A percentile compares a stretch with the other conserved stretches of the same genome.
phyloP scores from a whole-genome alignment of 1,284 basidiomycete species.

The Rhodotorula sp. region DNA sequence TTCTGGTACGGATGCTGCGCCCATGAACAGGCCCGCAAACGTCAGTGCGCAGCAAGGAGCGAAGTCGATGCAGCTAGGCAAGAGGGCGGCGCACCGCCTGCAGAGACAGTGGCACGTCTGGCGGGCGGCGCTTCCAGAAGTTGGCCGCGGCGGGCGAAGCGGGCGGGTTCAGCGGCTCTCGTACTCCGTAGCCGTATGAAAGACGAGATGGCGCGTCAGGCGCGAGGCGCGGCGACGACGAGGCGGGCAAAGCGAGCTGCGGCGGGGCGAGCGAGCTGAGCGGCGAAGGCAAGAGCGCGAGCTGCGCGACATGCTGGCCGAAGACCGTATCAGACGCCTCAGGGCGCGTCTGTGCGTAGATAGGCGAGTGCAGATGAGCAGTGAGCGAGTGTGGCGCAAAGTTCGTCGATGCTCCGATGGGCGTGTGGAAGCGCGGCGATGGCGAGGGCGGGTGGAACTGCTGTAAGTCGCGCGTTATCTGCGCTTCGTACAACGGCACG shows the following conservation, averaged over 20 bases:
- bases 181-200: background rate
- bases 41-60: background rate
- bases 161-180: background rate
- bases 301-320: background rate
- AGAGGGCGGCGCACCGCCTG: background rate
- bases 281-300: background rate
- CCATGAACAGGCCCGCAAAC: accelerated
- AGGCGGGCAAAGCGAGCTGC: background rate
- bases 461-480: background rate
- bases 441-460: background rate
- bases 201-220: background rate
- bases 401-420: background rate
- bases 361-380: background rate
- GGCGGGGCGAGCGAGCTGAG: background rate
- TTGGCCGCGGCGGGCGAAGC: background rate
- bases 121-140: background rate
- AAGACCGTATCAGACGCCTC: background rate
- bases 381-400: background rate
- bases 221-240: background rate
- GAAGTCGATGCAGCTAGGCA: background rate
- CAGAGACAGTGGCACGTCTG: background rate
- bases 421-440: too few relatives aligned
- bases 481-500: background rate
- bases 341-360: background rate
- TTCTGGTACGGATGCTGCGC: too few relatives aligned